Percentiles rank a stretch among this genome's conserved stretches.
Conservation (phyloP, 768 basidiomycete species). For the Collybia sordida region DNA sequence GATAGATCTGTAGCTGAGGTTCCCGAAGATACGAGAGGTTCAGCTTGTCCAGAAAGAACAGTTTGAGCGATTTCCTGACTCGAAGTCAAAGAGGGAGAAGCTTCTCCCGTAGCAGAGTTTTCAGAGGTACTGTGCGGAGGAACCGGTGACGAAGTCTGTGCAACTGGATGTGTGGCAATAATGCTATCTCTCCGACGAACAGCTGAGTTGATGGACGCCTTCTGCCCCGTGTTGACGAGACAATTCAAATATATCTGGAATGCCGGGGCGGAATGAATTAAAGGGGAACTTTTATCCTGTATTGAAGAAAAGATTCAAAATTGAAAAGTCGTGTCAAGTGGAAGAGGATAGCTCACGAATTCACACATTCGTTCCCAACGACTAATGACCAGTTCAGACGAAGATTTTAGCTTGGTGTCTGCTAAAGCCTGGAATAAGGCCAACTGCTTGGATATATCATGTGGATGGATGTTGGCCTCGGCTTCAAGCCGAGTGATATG, state of each 20-base stretch:
- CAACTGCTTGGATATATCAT: constrained; percentile 70
- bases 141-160: constrained; percentile 7
- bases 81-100: constrained; percentile 16
- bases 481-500: constrained; percentile 74
- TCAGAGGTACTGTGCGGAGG: constrained; percentile 13
- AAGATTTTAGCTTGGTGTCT: constrained; percentile 63
- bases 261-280: constrained; percentile 67
- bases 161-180: constrained; percentile 34
- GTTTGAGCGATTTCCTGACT: constrained; percentile 48
- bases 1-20: constrained; percentile 34
- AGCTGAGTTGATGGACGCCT: constrained; percentile 58
- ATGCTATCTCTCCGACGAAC: constrained; percentile 70
- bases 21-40: constrained; percentile 16
- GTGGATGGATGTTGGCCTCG: constrained; percentile 71
- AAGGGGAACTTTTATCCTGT: constrained; percentile 68
- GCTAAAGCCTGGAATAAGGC: constrained; percentile 66
- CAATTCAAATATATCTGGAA: constrained; percentile 77
- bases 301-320: constrained; percentile 3
- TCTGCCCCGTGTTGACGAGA: constrained; percentile 57
- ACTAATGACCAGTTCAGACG: constrained; percentile 69
- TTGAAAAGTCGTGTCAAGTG: constrained; percentile 1
- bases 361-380: constrained; percentile 85
- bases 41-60: constrained; percentile 38
- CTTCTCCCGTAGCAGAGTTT: constrained; percentile 9
- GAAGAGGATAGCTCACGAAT: constrained; percentile 55